phyloP scores from a whole-genome alignment of 176 grass and related monocot genomes.

The Chloris gayana region DNA sequence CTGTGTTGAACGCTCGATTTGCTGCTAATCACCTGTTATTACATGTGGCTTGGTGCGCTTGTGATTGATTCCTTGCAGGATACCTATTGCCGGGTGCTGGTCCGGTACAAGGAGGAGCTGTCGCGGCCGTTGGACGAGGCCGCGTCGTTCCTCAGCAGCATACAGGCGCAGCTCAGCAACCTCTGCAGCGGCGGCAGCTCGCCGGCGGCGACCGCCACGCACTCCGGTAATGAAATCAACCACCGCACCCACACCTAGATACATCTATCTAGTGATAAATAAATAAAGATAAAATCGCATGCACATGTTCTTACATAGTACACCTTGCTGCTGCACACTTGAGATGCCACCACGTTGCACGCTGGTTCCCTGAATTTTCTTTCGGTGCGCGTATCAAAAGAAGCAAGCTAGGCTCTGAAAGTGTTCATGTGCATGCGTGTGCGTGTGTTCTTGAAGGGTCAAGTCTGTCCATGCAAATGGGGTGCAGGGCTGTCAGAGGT shows the following conservation, averaged over 20 bases:
- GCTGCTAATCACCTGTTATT: constrained; percentile 45
- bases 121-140: constrained; percentile 79
- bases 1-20: neutral
- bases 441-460: constrained; percentile 54
- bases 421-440: constrained; percentile 22
- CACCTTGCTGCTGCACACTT: neutral
- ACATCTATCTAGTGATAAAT: too few species aligned
- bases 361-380: constrained; percentile 7
- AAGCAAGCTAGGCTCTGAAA: constrained; percentile 3
- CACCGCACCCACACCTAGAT: too few species aligned
- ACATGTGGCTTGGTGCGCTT: constrained; percentile 19
- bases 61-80: constrained; percentile 49
- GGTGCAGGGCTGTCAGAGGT: constrained; percentile 67
- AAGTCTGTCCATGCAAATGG: constrained; percentile 96
- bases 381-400: constrained; percentile 24
- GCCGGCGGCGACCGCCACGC: constrained; percentile 35
- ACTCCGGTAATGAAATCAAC: constrained; percentile 22
- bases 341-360: neutral
- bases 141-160: constrained; percentile 76
- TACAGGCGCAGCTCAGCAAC: constrained; percentile 76
- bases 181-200: constrained; percentile 54
- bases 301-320: neutral
- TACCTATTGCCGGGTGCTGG: constrained; percentile 62
- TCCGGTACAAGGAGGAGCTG: constrained; percentile 85
- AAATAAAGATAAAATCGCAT: constrained; percentile 26